Evolutionary conservation across 164 flowering plant genomes (phyloP), one percentile per base, ranked within the genome.

Genomic region (Dillenia turbinata): DNA sequence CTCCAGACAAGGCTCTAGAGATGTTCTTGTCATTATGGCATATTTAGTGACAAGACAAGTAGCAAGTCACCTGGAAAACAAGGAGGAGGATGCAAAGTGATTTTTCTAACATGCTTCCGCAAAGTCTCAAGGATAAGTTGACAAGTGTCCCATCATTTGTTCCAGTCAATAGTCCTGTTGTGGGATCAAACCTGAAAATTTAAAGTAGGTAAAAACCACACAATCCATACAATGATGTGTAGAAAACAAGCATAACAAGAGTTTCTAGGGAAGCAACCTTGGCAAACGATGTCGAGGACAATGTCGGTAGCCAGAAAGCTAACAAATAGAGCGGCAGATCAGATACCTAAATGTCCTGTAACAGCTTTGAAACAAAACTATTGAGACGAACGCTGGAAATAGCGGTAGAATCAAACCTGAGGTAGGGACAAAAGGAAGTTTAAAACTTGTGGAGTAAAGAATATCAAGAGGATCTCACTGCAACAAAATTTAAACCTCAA

Each of bases 271-370:
- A 57, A 57, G 43, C 52, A 79, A 91, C 98, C 77, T 89, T 22
- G 97, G 98, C 15, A 94, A 77, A 46, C 97, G 96, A 75, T 94
- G 98, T 12, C 96, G 82, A 44, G 98, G 98, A 65, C 98, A 94
- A 65, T 80, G 79, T 55, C 77, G 65, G 52, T 71, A 77, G 52
- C 97, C 96, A 63, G 81, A 77, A 56, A 94, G 96, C 97, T 94
- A 83, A 22, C 47, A 66, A 16, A 14, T 52, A 55, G 1, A 54
- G 45, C 59, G 9, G 54, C 17, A 71, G 44, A 54, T 74, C 61
- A 65, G 62, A 69, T 57, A 58, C 59, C 19, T 22, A 13, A 15
- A 45, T 12, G 47, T 53, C 5, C 56, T 12, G 12, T 19, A 19
- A 19, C 1, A 19, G 15, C 24, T 22, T 8, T 55, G 9, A 16